Evolutionary conservation across 1,284 basidiomycete species (phyloP), one percentile per base, ranked within the genome.

Genomic region (Anthracocystis setariae): DNA sequence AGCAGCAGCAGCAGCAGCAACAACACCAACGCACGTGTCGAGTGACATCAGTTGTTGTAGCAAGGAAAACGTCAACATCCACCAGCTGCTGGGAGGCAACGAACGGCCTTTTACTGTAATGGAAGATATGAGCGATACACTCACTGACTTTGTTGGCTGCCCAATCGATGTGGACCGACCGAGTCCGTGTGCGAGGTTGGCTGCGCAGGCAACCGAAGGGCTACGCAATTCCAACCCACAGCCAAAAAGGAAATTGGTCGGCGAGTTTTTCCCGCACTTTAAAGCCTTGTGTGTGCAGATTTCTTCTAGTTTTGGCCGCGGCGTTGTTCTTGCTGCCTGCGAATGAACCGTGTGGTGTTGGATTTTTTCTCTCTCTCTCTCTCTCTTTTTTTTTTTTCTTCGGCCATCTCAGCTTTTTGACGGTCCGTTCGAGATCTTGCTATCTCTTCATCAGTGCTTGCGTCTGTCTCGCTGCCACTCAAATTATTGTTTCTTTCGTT

Each of bases 391-490:
- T 33, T 33, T 44, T 52, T 52, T 35, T 38, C 29, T 27, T 39
- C 29, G 29, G 29, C 29, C 29, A 29, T 29, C 29, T 29, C 29
- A 29, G 12, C 7, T 32, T 24, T 29, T 42, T 23, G 40, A 42
- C 20, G 40, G 40, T 42, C 21, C 21, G 20, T 42, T 42, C 40
- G 44, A 67, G 64, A 67, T 67, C 64, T 66, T 47, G 53, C 48
- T 66, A 59, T 66, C 56, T 66, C 48, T 23, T 55, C 57, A 60
- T 56, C 57, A 40, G 48, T 18, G 25, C 20, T 27, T 38, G 46
- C 17, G 27, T 12, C 21, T n/a, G 18, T n/a, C 21, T 21, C 43
- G 39, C 25, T 25, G 25, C 17, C 27, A 35, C 37, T 33, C 27
- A 29, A 29, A 7, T 29, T 29, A 7, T 29, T 29, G 29, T 12